Evolutionary conservation across 768 basidiomycete genomes (phyloP), one percentile per base, ranked within the genome.

Genomic region (Vishniacozyma victoriae): DNA sequence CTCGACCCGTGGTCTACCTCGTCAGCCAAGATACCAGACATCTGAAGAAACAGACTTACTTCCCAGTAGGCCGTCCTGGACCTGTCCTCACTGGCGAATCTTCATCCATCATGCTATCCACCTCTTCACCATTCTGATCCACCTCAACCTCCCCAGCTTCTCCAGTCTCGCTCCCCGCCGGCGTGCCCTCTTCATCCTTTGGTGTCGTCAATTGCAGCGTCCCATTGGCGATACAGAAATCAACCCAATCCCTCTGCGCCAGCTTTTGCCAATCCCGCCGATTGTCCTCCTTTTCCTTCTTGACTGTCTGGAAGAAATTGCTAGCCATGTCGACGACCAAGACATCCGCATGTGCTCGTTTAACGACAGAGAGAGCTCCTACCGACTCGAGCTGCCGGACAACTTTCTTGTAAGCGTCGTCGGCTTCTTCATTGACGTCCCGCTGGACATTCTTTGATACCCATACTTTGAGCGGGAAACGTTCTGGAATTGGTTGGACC

Each of bases 191-290:
- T 7, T 18, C 22, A 1, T 23, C 20, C 14, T 26, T 26, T 12
- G 15, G n/a, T 16, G 37, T 19, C 38, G 22, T 29, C 64, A 59
- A 67, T 3, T n/a, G 26, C 19, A 67, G 24, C 38, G 41, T 48
- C 31, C 42, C 41, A 12, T 50, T 27, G 26, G 39, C 55, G 12
- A 48, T 20, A 41, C 57, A 59, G 26, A 27, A 35, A 33, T 63
- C 59, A 16, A 67, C 61, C 64, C 64, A 67, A 42, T 63, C 64
- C 35, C 62, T 50, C 53, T 67, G 57, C 11, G 41, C 62, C 12
- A 67, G 35, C 29, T 43, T 55, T 40, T 62, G 60, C 47, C 50
- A 48, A 41, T 42, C 22, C 31, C 64, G 49, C 3, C 46, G 40
- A 48, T 57, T 2, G 23, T 37, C 53, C 31, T 45, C 29, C 36